Evolutionary conservation across 331 rosid species (phyloP), one percentile per base, ranked within the genome.

Genomic region (Pyrus hybrid): DNA sequence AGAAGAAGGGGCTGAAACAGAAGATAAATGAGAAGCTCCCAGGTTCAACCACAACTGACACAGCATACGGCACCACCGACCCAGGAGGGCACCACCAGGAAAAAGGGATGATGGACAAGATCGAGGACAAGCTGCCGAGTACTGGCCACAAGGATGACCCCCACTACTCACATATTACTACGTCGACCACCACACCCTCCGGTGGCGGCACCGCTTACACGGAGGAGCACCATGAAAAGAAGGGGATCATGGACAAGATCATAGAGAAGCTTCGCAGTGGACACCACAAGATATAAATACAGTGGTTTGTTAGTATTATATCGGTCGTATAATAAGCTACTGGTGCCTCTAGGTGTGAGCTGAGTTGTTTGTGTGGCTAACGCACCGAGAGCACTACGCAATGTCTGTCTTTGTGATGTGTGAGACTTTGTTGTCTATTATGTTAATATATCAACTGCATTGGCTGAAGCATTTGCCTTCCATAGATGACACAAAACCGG

Each of bases 211-310:
- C 26, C 25, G 45, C 23, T 12, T 64, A 30, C 23, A 30, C 47
- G 13, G 47, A 32, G 13, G 69, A 32, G 16, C 71, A 64, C 22
- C 77, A 69, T 3, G 69, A 75, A 62, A 86, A 84, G 83, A 88
- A 81, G 37, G 88, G 90, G 45, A 74, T 88, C 11, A 75, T 83
- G 70, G 85, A 89, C 78, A 87, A 85, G 77, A 85, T 89, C 26
- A 89, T 77, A 72, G 88, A 87, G 61, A 89, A 85, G 81, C 86
- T 89, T 54, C 85, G 85, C 11, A 78, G 85, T 10, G 22, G 37
- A 62, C 87, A 83, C 70, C 80, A 82, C 29, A 75, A 72, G 64
- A 60, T 23, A 60, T 60, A 13, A 23, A 43, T 3, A 43, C 14
- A 43, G 16, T 43, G 49, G 49, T 12, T 12, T 43, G 49, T 43